Evolutionary conservation across 371 early-diverging fungal genomes (phyloP).

Genomic region (Rhizopus stolonifer): DNA sequence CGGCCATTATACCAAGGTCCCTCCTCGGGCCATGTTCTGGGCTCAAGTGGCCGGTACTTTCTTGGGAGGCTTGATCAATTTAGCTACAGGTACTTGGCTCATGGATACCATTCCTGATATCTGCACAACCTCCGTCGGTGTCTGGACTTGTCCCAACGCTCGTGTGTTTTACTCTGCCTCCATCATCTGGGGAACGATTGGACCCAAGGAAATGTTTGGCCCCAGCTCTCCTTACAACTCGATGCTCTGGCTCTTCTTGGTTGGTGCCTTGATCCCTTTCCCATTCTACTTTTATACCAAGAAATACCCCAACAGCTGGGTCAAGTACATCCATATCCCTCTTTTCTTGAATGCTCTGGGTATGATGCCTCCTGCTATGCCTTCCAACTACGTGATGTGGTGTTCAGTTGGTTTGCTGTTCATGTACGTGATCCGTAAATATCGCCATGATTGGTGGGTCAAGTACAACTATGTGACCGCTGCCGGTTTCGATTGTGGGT

Average conservation of each 20-base stretch:
- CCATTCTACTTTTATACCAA: constrained; percentile 53
- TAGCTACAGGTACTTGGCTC: constrained; percentile 66
- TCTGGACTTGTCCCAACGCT: constrained; percentile 66
- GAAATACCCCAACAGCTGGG: constrained; percentile 53
- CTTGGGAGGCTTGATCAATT: constrained; percentile 61
- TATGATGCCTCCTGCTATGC: constrained; percentile 68
- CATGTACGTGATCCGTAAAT: constrained; percentile 57
- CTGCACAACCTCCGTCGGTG: constrained; percentile 48
- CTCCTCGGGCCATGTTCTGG: constrained; percentile 69
- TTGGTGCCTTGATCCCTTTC: constrained; percentile 67
- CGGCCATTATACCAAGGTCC: constrained; percentile 69
- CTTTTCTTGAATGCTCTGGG: constrained; percentile 65
- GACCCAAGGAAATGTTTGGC: constrained; percentile 74
- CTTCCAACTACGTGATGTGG: constrained; percentile 63
- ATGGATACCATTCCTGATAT: constrained; percentile 57
- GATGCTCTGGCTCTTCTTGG: constrained; percentile 60
- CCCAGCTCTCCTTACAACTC: constrained; percentile 51
- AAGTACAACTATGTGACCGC: constrained; percentile 74
- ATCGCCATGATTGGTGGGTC: constrained; percentile 63
- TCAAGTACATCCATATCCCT: constrained; percentile 63
- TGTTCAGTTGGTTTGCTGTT: constrained; percentile 63
- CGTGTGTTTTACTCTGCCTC: constrained; percentile 65
- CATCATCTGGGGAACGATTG: constrained; percentile 74
- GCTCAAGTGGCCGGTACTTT: constrained; percentile 61
- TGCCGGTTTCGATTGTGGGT: constrained; percentile 75